Conservation (phyloP, 495 filamentous ascomycete genomes). For the Neurospora intermedia region DNA sequence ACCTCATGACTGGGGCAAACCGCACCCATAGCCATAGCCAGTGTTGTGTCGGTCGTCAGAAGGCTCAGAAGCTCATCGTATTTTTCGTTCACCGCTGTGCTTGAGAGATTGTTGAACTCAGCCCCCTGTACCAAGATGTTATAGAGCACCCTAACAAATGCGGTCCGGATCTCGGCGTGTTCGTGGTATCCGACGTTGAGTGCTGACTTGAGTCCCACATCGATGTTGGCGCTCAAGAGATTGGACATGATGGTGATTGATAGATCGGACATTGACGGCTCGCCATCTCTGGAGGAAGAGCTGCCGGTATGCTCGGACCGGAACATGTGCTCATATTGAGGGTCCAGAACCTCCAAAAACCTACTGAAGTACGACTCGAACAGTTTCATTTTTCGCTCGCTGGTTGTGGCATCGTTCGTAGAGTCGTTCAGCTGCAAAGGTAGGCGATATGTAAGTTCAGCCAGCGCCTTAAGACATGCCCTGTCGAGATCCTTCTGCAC, state of each 20-base stretch:
- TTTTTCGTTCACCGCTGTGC: constrained; percentile 52
- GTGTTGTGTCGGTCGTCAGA: constrained; percentile 45
- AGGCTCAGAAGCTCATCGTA: constrained; percentile 52
- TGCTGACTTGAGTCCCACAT: constrained; percentile 55
- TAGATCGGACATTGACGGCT: constrained; percentile 42
- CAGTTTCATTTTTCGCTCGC: constrained; percentile 53
- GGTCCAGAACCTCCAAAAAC: constrained; percentile 50
- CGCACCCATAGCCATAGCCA: constrained; percentile 51
- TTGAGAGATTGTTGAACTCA: constrained; percentile 54
- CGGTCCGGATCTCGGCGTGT: constrained; percentile 53
- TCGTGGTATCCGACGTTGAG: constrained; percentile 57
- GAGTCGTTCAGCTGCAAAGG: constrained; percentile 53
- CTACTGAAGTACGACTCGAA: constrained; percentile 57
- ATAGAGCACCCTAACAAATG: constrained; percentile 55
- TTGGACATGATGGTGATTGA: constrained; percentile 56
- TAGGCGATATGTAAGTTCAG: constrained; percentile 51
- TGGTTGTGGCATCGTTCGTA: constrained; percentile 48
- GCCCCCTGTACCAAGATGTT: constrained; percentile 58
- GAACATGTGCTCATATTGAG: constrained; percentile 36
- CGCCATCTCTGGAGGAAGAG: constrained; percentile 30
- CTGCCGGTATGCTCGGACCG: constrained; percentile 28
- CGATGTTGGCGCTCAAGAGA: constrained; percentile 55
- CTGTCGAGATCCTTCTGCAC: constrained; percentile 52
- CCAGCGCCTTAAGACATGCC: constrained; percentile 48
- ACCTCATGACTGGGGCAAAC: constrained; percentile 54